Conservation (phyloP, 2,329 filamentous ascomycete genomes). For the Penicillium oxalicum region DNA sequence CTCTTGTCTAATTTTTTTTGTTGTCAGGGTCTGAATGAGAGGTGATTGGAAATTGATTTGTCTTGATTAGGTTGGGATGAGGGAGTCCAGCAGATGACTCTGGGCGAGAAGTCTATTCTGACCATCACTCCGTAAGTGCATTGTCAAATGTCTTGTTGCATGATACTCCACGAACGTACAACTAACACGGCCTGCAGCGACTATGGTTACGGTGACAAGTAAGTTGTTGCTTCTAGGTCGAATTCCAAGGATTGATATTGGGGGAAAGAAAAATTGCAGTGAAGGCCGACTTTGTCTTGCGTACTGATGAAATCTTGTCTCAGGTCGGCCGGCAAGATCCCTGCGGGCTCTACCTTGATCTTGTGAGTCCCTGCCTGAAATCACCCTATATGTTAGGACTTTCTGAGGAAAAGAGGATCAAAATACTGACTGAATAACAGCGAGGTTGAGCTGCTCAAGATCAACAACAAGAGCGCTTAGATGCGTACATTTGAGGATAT, state of each 20-base stretch:
- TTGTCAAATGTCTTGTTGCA: not conserved
- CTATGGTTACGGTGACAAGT: constrained; percentile 4
- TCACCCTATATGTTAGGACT: not conserved
- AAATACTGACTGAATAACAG: constrained; percentile 34
- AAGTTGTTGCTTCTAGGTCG: not conserved
- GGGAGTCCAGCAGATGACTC: constrained; percentile 73
- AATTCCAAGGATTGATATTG: not conserved
- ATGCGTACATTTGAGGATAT: not conserved
- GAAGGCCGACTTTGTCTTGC: not conserved
- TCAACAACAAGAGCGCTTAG: constrained; percentile 48
- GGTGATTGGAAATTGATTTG: not conserved
- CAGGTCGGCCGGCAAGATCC: constrained; percentile 48
- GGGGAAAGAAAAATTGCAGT: not conserved
- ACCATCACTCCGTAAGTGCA: constrained; percentile 65
- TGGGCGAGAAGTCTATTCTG: constrained; percentile 81
- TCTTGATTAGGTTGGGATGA: constrained; percentile 63
- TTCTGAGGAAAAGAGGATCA: not conserved
- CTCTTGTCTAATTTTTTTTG: not conserved
- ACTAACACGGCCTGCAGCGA: not conserved
- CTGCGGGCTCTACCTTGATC: constrained; percentile 64
- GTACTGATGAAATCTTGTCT: constrained; percentile 7
- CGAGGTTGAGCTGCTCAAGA: constrained; percentile 63
- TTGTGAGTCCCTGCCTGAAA: constrained; percentile 57
- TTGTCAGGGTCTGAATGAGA: no score
- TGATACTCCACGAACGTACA: not conserved